phyloP scores from a whole-genome alignment of 306 rosid species.

The Vigna trinervia region DNA sequence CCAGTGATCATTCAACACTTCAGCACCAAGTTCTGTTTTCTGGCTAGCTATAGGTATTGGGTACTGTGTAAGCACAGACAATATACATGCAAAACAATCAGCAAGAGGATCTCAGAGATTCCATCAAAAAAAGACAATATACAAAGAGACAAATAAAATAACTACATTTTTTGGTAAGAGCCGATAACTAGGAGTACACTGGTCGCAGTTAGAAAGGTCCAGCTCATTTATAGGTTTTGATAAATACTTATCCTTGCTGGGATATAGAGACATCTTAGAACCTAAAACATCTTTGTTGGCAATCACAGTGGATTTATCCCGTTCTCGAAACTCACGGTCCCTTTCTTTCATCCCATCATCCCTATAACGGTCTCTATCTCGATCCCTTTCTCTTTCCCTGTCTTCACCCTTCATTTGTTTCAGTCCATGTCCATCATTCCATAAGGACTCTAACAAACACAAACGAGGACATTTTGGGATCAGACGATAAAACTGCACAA shows the following conservation, averaged over 20 bases:
- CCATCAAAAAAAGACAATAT: conserved; percentile 28
- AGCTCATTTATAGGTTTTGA: conserved; percentile 95
- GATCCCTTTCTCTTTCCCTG: conserved; percentile 67
- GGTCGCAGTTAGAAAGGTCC: conserved; percentile 96
- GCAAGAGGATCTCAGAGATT: conserved; percentile 28
- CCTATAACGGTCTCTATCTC: conserved; percentile 41
- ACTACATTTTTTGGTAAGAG: conserved; percentile 87
- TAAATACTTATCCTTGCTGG: conserved; percentile 92
- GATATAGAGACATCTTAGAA: conserved; percentile 71
- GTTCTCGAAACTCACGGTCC: conserved; percentile 79
- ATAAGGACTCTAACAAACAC: conserved; percentile 60
- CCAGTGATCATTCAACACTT: conserved; percentile 93
- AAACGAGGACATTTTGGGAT: conserved; percentile 26
- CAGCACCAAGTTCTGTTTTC: conserved; percentile 82
- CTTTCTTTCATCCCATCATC: conserved; percentile 83
- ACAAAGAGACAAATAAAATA: conserved; percentile 29
- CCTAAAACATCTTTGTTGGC: conserved; percentile 72
- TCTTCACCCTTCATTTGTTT: conserved; percentile 82
- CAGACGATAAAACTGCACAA: conserved; percentile 36
- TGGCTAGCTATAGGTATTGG: conserved; percentile 94
- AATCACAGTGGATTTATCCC: conserved; percentile 62
- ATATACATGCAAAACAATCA: conserved; percentile 33
- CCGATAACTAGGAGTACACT: conserved; percentile 96
- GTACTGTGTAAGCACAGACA: conserved; percentile 62
- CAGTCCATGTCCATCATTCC: conserved; percentile 68